Evolutionary conservation across 257 asterid species (phyloP), one percentile per base, ranked within the genome.

Genomic region (Cynanchum wilfordii): DNA sequence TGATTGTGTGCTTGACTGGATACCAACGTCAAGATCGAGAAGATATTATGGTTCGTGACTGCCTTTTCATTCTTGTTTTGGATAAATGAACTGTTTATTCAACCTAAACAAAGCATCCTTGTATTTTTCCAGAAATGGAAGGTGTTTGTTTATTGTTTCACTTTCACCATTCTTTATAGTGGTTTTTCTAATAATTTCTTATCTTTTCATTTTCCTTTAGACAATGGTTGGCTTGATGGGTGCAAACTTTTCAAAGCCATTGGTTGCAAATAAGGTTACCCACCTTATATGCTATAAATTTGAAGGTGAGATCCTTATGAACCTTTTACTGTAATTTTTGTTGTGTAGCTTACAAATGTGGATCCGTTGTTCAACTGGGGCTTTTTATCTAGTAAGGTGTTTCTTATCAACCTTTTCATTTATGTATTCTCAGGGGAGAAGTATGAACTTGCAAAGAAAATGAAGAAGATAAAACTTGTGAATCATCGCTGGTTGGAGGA

Each of bases 241-340:
- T 73, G 99, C 98, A 79, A 82, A 15, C 33, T 92, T 92, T 78
- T 88, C 92, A 4, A 95, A 92, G 86, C 93, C 98, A 60, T 79
- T 95, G 88, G 81, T 84, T 38, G 90, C 97, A 63, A 77, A 70
- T 84, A 87, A 82, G 84, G 90, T 90, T 82, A 95, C 99, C 47
- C 99, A 95, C 90, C 89, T 95, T 45, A 84, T 95, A 83, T 95
- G 99, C 90, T 95, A 88, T 92, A 90, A 95, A 77, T 90, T 89
- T 78, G 95, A 91, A 79, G 99, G 99, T 95, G 66, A 25, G 89
- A 50, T 44, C 77, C 44, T 69, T 58, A n/a, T 68, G 63, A 50
- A 69, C 25, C 5, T 68, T 68, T 50, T 2, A 2, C 30, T 49
- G 15, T 17, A 27, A 38, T 7, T 45, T 1, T 24, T 12, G 16